Evolutionary conservation across 2,329 filamentous ascomycete genomes (phyloP), one percentile per base, ranked within the genome.

Genomic region (Pseudogymnoascus sp.): DNA sequence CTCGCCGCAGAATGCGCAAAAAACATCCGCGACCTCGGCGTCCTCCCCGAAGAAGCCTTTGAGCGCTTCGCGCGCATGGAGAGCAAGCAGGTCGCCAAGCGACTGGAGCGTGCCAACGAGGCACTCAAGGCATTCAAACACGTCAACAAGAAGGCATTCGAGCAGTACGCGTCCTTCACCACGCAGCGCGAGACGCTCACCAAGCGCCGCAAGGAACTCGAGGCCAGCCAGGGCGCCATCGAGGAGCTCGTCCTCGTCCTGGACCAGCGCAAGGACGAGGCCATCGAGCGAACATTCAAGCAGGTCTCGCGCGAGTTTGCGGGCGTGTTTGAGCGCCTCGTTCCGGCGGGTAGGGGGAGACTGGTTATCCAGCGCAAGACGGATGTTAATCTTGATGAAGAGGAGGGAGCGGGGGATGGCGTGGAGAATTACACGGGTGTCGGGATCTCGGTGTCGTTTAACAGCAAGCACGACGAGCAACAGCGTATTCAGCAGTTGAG

Each of bases 141-240:
- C 69, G 92, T 99, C 75, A 99, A 99, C 82, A 99, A 97, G 77
- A 97, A 99, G 76, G 94, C 94, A 0, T 96, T 97, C 71, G 95
- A 99, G 74, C 94, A 99, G 73, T 99, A 97, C 77, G 95, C 92
- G 76, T 95, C 86, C 75, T 99, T 97, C 72, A 96, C 92, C 6
- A 88, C 86, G 57, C 90, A 96, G 74, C 88, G 95, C 61, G 92
- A 96, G 63, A 87, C 88, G 19, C 79, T 99, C 15, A 88, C 89
- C 57, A 88, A 89, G 69, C 88, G 94, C 66, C 84, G 92, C 57
- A 83, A 86, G 67, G 94, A 97, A 71, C 83, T 99, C 9, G 90
- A 96, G 67, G 85, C 84, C 12, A 92, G 89, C 2, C 90, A 95
- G 66, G 80, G 79, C 34, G 92, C 90, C 1, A 99, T 99, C 67